Conservation (phyloP, 306 rosid genomes). For the Begonia masoniana region DNA sequence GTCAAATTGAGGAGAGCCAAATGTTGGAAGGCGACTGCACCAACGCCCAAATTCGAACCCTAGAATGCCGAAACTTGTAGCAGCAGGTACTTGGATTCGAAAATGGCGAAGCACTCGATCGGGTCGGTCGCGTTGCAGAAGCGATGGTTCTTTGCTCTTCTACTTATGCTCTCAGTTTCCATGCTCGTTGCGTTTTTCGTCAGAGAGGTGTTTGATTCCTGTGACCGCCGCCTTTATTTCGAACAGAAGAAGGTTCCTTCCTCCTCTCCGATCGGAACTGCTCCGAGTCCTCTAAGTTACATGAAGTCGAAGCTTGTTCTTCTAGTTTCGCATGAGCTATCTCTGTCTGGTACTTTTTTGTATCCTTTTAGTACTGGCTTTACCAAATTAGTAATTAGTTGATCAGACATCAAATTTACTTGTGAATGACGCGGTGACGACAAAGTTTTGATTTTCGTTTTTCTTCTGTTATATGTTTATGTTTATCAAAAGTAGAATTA, state of each 20-base stretch:
- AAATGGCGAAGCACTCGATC: conserved; percentile 23
- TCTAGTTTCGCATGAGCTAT: conserved; percentile 75
- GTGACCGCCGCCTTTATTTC: too few relatives aligned
- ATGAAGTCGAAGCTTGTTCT: conserved; percentile 87
- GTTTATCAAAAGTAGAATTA: not conserved
- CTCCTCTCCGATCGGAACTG: not conserved
- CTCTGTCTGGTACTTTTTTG: conserved; percentile 53
- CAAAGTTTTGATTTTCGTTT: not conserved
- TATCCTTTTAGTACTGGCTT: not conserved
- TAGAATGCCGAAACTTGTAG: too few relatives aligned
- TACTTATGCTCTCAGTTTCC: conserved; percentile 23
- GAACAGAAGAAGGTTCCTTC: not conserved
- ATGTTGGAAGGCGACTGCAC: too few relatives aligned
- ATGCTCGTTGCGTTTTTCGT: too few relatives aligned
- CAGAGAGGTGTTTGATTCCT: too few relatives aligned
- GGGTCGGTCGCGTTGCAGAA: conserved; percentile 24
- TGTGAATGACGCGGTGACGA: too few relatives aligned
- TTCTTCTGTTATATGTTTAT: not conserved
- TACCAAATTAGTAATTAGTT: not conserved
- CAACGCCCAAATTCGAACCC: too few relatives aligned
- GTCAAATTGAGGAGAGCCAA: too few relatives aligned
- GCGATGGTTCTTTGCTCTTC: conserved; percentile 27
- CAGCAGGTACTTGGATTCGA: too few relatives aligned
- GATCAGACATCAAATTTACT: not conserved
- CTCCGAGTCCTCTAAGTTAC: conserved; percentile 38